These are phyloP conservation scores for Trichosanthes cucumerina DNA, from an alignment of 306 rosid species.

Conservation along the genomic window DNA sequence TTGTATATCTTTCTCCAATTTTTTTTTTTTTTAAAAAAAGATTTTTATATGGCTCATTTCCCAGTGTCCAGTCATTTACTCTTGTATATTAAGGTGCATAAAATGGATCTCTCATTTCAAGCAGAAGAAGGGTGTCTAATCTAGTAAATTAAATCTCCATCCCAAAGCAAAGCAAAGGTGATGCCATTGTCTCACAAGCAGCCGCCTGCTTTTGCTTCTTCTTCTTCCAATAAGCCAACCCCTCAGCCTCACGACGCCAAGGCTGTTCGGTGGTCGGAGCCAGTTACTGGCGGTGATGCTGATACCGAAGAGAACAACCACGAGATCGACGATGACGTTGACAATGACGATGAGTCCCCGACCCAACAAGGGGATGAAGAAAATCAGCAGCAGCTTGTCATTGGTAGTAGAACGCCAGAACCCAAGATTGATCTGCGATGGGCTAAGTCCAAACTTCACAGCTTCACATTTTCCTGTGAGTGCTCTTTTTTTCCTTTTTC, in stretches of 20 bases:
- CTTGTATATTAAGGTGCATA: too few species aligned
- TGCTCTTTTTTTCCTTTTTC: too few species aligned
- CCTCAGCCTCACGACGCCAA: not conserved
- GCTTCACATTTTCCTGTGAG: not conserved
- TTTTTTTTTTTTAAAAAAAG: too few species aligned
- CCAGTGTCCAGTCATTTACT: too few species aligned
- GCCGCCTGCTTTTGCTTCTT: not conserved
- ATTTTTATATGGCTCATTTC: too few species aligned
- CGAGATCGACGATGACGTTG: too few species aligned
- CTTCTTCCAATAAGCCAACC: not conserved
- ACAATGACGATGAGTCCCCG: too few species aligned
- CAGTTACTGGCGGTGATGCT: not conserved
- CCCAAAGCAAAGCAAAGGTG: not conserved
- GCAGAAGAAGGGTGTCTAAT: too few species aligned
- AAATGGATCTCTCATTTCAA: too few species aligned
- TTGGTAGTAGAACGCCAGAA: not conserved
- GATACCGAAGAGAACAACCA: not conserved
- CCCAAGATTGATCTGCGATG: not conserved
- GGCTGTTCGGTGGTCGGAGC: not conserved
- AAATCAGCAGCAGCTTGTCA: not conserved
- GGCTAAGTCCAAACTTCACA: not conserved
- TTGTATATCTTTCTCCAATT: too few species aligned
- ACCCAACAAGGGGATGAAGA: not conserved
- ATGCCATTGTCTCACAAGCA: not conserved
- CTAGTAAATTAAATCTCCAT: too few species aligned